Percentiles rank a stretch among this genome's conserved stretches.
Evolutionary conservation across 1,284 basidiomycete genomes (phyloP).

Genomic region (Moesziomyces parantarcticus): DNA sequence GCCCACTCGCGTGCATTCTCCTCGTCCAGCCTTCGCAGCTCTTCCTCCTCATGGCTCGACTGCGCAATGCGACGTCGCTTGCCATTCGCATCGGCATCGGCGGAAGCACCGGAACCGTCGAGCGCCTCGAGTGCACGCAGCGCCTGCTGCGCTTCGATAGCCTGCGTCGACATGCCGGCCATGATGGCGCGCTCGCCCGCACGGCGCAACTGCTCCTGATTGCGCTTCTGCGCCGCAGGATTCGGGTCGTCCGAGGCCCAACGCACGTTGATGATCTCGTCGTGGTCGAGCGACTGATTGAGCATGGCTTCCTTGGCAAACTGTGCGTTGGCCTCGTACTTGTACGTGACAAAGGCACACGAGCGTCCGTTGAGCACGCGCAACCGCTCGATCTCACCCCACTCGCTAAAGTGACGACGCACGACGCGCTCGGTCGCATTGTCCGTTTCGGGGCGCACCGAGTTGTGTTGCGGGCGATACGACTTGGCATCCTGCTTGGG

Average conservation of each 20-base stretch:
- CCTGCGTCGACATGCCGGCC: conserved; percentile 51
- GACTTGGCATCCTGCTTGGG: conserved; percentile 32
- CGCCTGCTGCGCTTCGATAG: conserved; percentile 46
- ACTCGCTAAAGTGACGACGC: conserved; percentile 86
- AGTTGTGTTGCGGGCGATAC: conserved; percentile 50
- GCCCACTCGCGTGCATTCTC: conserved; percentile 63
- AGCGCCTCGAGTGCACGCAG: conserved; percentile 47
- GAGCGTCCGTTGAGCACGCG: conserved; percentile 91
- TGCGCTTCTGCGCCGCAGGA: conserved; percentile 52
- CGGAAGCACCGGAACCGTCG: conserved; percentile 15
- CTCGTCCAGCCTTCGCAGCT: conserved; percentile 56
- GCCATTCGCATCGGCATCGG: conserved; percentile 23
- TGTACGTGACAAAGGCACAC: conserved; percentile 96
- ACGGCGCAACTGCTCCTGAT: conserved; percentile 43
- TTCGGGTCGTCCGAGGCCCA: conserved; percentile 66
- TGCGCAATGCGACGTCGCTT: conserved; percentile 50
- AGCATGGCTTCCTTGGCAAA: conserved; percentile 99
- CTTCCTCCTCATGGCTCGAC: conserved; percentile 53
- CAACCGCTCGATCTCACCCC: conserved; percentile 93
- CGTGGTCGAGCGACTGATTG: conserved; percentile 95
- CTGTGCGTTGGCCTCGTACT: conserved; percentile 83
- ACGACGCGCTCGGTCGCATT: conserved; percentile 59
- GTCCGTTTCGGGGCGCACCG: conserved; percentile 40
- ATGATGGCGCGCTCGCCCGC: conserved; percentile 55
- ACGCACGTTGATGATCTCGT: conserved; percentile 87